phyloP scores from a whole-genome alignment of 192 early-diverging fungal species.

The Backusella tuberculispora region DNA sequence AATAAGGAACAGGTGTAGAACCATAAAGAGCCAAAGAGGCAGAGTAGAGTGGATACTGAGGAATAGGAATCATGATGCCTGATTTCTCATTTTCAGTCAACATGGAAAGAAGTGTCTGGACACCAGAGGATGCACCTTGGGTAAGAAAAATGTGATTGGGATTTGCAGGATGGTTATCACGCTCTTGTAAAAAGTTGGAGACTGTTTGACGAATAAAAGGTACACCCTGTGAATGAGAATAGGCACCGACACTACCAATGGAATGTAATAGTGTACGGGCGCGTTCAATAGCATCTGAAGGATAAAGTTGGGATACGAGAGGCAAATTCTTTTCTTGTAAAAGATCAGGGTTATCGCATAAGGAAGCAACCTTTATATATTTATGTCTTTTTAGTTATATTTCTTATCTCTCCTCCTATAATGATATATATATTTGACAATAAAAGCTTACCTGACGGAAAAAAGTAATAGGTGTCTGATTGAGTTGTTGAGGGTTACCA shows the following conservation, averaged over 20 bases:
- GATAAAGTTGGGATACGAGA: slow-evolving; percentile 64
- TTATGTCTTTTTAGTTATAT: no score
- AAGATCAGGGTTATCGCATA: slow-evolving; percentile 89
- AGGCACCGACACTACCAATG: slow-evolving; percentile 82
- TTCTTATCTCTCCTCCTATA: neutral
- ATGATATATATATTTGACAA: neutral
- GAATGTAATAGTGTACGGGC: slow-evolving; percentile 73
- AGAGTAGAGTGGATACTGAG: slow-evolving; percentile 98
- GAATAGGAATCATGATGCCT: slow-evolving; percentile 98
- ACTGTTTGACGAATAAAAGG: slow-evolving; percentile 81
- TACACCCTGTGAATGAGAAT: slow-evolving; percentile 96
- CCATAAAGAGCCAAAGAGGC: slow-evolving; percentile 85
- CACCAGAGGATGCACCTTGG: slow-evolving; percentile 90
- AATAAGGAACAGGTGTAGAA: slow-evolving; percentile 89
- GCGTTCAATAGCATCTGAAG: slow-evolving; percentile 82
- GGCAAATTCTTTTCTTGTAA: slow-evolving; percentile 62
- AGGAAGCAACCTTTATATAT: slow-evolving; percentile 71
- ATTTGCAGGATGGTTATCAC: slow-evolving; percentile 88
- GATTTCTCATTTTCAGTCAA: slow-evolving; percentile 76
- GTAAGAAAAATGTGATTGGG: slow-evolving; percentile 90
- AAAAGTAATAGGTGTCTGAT: slow-evolving; percentile 94
- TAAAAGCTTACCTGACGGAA: slow-evolving; percentile 77
- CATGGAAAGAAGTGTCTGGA: slow-evolving; percentile 89
- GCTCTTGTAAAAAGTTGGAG: slow-evolving; percentile 83
- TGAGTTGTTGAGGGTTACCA: slow-evolving; percentile 91